These are phyloP conservation scores for Penicillium sp. DNA, from an alignment of 2,329 filamentous ascomycete species.

Conservation along the genomic window DNA sequence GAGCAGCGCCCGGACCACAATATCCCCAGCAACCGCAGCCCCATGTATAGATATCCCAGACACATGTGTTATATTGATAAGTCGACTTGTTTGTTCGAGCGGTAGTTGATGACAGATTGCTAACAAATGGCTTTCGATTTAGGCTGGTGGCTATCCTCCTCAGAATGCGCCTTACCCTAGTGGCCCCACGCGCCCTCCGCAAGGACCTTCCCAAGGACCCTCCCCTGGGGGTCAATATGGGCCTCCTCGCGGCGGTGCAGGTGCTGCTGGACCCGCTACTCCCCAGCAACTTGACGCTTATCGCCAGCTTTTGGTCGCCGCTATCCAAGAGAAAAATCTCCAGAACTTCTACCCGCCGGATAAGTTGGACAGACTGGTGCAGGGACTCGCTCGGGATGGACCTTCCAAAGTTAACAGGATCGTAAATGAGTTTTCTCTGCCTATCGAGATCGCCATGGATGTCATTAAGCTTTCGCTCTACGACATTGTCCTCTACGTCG, in stretches of 20 bases:
- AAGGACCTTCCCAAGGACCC: constrained; percentile 17
- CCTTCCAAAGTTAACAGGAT: constrained; percentile 58
- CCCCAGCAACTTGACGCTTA: constrained; percentile 60
- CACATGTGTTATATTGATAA: constrained; percentile 5
- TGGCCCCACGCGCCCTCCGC: constrained; percentile 23
- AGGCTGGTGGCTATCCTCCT: constrained; percentile 34
- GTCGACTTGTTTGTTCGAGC: constrained; percentile 1
- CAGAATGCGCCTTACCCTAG: constrained; percentile 40
- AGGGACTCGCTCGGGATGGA: constrained; percentile 38
- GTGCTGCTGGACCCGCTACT: constrained; percentile 46
- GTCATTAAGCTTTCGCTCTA: constrained; percentile 67
- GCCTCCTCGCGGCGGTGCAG: constrained; percentile 32
- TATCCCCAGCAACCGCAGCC: constrained; percentile 41
- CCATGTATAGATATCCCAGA: constrained; percentile 38
- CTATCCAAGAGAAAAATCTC: constrained; percentile 65
- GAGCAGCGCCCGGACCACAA: constrained; percentile 35
- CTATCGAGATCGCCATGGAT: constrained; percentile 65
- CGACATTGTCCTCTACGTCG: constrained; percentile 67
- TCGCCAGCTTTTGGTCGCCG: constrained; percentile 59
- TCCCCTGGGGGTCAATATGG: constrained; percentile 33
- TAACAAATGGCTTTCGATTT: constrained; percentile 7
- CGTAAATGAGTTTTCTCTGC: constrained; percentile 61
- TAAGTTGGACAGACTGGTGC: constrained; percentile 43
- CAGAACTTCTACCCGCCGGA: constrained; percentile 64
- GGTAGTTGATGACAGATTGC: background rate